These are phyloP conservation scores for Neurospora sublineolata DNA, from an alignment of 495 filamentous ascomycete species.

Conservation along the genomic window DNA sequence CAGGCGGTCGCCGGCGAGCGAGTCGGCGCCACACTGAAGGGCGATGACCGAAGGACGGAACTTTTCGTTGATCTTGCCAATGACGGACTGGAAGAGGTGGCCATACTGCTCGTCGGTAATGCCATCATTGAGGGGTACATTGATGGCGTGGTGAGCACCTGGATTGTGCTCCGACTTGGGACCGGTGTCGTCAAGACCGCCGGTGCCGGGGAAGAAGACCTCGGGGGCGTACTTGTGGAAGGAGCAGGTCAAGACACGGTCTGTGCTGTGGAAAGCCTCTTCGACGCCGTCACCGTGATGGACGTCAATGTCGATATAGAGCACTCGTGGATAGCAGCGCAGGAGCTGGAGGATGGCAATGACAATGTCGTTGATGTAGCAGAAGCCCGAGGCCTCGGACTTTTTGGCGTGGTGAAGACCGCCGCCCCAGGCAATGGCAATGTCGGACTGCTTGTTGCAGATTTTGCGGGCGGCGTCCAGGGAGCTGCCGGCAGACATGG, in stretches of 20 bases:
- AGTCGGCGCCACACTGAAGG: slow-evolving; percentile 93
- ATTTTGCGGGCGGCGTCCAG: slow-evolving; percentile 88
- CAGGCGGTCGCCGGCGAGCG: slow-evolving; percentile 81
- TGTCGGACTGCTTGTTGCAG: slow-evolving; percentile 73
- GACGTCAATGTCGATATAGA: slow-evolving; percentile 98
- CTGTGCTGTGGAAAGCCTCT: slow-evolving; percentile 94
- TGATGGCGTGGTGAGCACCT: slow-evolving; percentile 89
- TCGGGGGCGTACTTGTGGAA: slow-evolving; percentile 92
- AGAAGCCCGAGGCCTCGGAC: slow-evolving; percentile 93
- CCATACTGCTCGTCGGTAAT: slow-evolving; percentile 90
- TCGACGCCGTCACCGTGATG: slow-evolving; percentile 98
- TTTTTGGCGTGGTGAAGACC: slow-evolving; percentile 97
- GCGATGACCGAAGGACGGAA: slow-evolving; percentile 84
- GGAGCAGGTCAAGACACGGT: slow-evolving; percentile 95
- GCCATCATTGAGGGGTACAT: slow-evolving; percentile 89
- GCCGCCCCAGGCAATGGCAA: slow-evolving; percentile 96
- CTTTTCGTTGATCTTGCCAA: slow-evolving; percentile 58
- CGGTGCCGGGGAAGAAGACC: slow-evolving; percentile 93
- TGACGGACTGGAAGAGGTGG: slow-evolving; percentile 69
- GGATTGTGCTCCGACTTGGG: slow-evolving; percentile 70
- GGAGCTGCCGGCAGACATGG: slow-evolving; percentile 80
- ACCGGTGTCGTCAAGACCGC: slow-evolving; percentile 84
- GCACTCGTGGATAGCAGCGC: slow-evolving; percentile 80
- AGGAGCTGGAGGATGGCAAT: slow-evolving; percentile 93
- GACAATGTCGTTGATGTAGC: slow-evolving; percentile 98